Evolutionary conservation across 2,329 filamentous ascomycete species (phyloP), one percentile per base, ranked within the genome.

Genomic region (Paraphoma chrysanthemicola): DNA sequence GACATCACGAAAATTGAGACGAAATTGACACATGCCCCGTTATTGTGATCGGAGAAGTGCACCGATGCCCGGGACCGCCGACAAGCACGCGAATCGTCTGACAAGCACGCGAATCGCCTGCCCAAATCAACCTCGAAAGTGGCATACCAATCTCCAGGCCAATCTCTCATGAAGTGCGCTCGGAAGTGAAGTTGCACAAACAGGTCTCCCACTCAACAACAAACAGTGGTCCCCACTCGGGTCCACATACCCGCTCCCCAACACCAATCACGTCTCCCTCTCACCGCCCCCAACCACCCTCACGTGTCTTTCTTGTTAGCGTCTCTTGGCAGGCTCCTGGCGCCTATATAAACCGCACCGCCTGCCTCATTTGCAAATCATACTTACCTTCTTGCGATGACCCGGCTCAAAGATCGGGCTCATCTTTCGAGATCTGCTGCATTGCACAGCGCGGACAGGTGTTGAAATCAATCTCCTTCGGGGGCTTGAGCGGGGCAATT

Each of bases 361-460:
- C 33, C 33, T 14, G 33, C 33, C 33, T 36, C 33, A 14, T 10
- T 10, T 23, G 14, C 9, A 36, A 36, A 36, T 36, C 33, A 36
- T 36, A 36, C 33, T 36, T 36, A 75, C 72, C 72, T 75, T 74
- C 64, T 73, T 67, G 68, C 61, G 68, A 68, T 60, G 54, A 56
- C 65, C 58, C 55, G 60, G 72, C 60, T 74, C 72, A 75, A 62
- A 64, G 63, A 65, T 67, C 57, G 54, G 62, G 66, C 62, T 60
- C 55, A 57, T 68, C 69, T 67, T 63, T 57, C 50, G 56, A 63
- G 60, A 64, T 67, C 58, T 64, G 66, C 71, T 75, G 66, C 72
- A 76, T 75, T 71, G 73, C 71, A 76, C 73, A 74, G 61, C 72
- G 72, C 63, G 71, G 73, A 62, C 68, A 59, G 63, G 71, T 66